phyloP scores from a whole-genome alignment of 768 basidiomycete species.

The Lentinula detonsa region DNA sequence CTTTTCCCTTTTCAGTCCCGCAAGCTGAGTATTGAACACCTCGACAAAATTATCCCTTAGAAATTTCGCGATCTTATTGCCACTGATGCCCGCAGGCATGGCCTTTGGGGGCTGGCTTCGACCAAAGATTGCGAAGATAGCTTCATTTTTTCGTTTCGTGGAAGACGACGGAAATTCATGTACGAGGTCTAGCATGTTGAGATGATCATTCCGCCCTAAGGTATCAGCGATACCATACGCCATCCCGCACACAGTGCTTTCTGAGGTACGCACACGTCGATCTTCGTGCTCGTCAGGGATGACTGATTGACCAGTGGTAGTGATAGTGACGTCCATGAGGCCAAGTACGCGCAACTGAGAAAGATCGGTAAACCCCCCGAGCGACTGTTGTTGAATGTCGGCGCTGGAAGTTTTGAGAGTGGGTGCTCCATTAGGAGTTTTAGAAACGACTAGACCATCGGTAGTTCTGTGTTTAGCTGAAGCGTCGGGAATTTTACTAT shows the following conservation, averaged over 20 bases:
- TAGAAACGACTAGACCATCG: background rate
- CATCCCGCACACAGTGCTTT: conserved; percentile 86
- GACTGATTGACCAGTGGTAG: conserved; percentile 49
- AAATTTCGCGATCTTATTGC: conserved; percentile 73
- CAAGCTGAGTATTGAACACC: conserved; percentile 57
- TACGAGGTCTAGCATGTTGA: conserved; percentile 91
- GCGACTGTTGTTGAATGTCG: conserved; percentile 25
- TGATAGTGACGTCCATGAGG: conserved; percentile 94
- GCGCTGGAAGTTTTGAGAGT: background rate
- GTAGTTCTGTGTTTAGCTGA: background rate
- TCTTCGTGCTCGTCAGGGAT: conserved; percentile 85
- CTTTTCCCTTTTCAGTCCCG: conserved; percentile 35
- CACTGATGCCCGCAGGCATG: conserved; percentile 39
- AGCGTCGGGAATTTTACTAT: conserved; percentile 12
- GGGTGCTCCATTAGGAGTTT: background rate
- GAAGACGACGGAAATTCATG: conserved; percentile 59
- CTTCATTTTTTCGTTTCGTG: conserved; percentile 59
- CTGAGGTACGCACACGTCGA: conserved; percentile 86
- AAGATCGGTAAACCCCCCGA: conserved; percentile 88
- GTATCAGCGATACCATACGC: conserved; percentile 96
- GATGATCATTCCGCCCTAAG: conserved; percentile 69
- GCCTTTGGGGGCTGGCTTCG: conserved; percentile 46
- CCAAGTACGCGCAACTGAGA: conserved; percentile 82
- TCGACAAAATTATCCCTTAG: conserved; percentile 75
- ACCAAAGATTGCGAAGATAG: conserved; percentile 96